Conservation (phyloP, 2,329 filamentous ascomycete species). For the Dactylellina cionopaga region DNA sequence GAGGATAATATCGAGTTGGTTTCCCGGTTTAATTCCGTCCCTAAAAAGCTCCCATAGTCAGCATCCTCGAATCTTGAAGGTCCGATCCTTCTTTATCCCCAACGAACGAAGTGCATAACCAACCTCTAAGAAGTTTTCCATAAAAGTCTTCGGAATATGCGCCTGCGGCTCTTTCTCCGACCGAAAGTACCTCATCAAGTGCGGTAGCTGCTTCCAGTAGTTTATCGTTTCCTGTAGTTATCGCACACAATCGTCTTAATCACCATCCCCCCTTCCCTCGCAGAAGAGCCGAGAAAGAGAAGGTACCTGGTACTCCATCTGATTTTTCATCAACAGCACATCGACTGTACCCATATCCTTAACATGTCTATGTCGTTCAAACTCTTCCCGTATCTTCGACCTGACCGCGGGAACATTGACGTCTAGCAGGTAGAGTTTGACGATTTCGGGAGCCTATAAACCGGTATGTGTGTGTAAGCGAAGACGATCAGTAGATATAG, state of each 20-base stretch:
- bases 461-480: not conserved
- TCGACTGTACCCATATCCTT: conserved; percentile 89
- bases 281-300: conserved; percentile 30
- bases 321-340: conserved; percentile 87
- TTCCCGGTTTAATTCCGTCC: conserved; percentile 54
- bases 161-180: conserved; percentile 80
- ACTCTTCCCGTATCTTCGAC: conserved; percentile 94
- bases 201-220: conserved; percentile 97
- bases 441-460: conserved; percentile 92
- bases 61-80: too few species aligned
- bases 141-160: conserved; percentile 86
- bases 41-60: conserved; percentile 35
- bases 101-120: not conserved
- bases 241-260: not conserved
- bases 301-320: conserved; percentile 89
- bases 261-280: conserved; percentile 76
- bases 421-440: conserved; percentile 94
- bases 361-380: conserved; percentile 93
- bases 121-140: conserved; percentile 94
- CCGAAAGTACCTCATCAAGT: conserved; percentile 97
- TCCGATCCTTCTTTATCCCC: too few species aligned
- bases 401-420: conserved; percentile 87
- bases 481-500: conserved; percentile 1
- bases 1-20: too few species aligned
- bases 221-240: conserved; percentile 89